Evolutionary conservation across 1,284 basidiomycete species (phyloP).

Genomic region (Boletus smithii): DNA sequence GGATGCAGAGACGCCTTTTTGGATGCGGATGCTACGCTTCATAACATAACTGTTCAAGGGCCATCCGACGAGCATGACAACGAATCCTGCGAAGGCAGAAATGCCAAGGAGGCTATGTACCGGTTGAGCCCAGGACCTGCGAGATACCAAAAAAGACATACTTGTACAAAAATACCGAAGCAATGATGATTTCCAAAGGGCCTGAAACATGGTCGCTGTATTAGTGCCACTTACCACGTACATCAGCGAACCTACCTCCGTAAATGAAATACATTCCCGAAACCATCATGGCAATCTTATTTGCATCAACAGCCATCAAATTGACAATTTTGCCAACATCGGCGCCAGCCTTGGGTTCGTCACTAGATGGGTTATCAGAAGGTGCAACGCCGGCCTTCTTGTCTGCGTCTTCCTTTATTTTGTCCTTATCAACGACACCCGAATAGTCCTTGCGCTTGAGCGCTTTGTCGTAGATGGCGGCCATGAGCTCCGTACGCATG

Average conservation of each 20-base stretch:
- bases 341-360: conserved; percentile 65
- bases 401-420: conserved; percentile 21
- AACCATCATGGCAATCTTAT: conserved; percentile 49
- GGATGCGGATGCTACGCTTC: conserved; percentile 62
- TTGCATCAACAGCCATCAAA: conserved; percentile 71
- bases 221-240: background rate
- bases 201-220: conserved; percentile 34
- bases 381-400: conserved; percentile 19
- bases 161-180: conserved; percentile 76
- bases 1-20: conserved; percentile 68
- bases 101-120: conserved; percentile 69
- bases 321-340: conserved; percentile 78
- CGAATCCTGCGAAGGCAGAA: conserved; percentile 82
- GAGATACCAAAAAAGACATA: conserved; percentile 34
- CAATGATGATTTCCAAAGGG: conserved; percentile 80
- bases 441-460: conserved; percentile 82
- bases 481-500: conserved; percentile 57
- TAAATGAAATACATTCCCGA: conserved; percentile 63
- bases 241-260: conserved; percentile 41
- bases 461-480: conserved; percentile 87
- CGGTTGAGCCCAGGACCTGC: background rate
- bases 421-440: conserved; percentile 63
- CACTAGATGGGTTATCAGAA: conserved; percentile 26
- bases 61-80: conserved; percentile 71
- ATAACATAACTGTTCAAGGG: conserved; percentile 71